Evolutionary conservation across 768 basidiomycete genomes (phyloP).

Genomic region (Pleurotus giganteus): DNA sequence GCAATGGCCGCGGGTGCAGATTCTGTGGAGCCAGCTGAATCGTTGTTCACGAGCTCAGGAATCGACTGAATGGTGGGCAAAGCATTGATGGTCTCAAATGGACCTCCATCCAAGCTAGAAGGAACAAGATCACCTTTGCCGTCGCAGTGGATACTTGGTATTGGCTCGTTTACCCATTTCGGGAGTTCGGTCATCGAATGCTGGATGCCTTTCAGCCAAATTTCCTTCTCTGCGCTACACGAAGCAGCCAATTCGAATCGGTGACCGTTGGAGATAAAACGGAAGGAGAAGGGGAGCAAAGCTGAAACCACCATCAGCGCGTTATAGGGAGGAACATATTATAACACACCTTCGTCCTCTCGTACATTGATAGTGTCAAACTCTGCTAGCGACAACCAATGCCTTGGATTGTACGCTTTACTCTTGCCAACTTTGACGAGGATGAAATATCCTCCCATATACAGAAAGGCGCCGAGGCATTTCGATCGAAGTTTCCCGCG

Average conservation of each 20-base stretch:
- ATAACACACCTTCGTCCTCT: conserved; percentile 71
- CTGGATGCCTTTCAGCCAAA: conserved; percentile 78
- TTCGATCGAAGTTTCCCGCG: conserved; percentile 65
- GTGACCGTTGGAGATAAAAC: conserved; percentile 65
- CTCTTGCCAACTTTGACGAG: conserved; percentile 84
- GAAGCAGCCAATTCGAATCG: conserved; percentile 86
- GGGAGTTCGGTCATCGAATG: conserved; percentile 44
- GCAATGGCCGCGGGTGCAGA: conserved; percentile 32
- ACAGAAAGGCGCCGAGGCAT: conserved; percentile 90
- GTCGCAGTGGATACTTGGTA: conserved; percentile 56
- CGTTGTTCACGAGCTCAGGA: conserved; percentile 39
- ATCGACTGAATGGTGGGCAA: conserved; percentile 59
- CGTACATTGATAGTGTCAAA: conserved; percentile 70
- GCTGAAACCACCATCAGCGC: conserved; percentile 40
- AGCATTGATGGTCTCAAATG: conserved; percentile 36
- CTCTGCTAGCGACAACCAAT: conserved; percentile 81
- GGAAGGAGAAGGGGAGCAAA: conserved; percentile 78
- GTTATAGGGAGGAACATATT: neutral
- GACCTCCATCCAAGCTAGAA: conserved; percentile 36
- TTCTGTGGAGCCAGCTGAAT: conserved; percentile 30
- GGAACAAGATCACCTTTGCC: conserved; percentile 37
- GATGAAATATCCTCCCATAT: conserved; percentile 80
- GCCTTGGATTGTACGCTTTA: conserved; percentile 78
- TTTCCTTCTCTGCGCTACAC: conserved; percentile 77
- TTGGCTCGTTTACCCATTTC: conserved; percentile 59